Percentiles rank a stretch among this genome's conserved stretches.
Evolutionary conservation across 2,329 filamentous ascomycete species (phyloP).

Genomic region (Fusarium tupiense): DNA sequence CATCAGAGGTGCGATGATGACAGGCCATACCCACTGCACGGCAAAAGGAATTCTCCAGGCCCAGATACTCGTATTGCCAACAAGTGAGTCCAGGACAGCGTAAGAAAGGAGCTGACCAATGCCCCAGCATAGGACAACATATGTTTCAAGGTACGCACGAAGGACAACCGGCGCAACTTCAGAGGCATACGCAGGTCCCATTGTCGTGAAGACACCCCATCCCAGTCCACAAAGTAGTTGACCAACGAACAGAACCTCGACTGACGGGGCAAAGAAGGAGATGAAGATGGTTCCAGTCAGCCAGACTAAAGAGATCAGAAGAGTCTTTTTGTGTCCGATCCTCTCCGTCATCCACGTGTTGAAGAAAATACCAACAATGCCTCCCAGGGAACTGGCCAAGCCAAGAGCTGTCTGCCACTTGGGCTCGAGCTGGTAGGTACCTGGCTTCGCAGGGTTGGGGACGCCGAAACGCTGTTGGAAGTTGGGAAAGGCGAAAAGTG

Average conservation of each 20-base stretch:
- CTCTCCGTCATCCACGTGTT: constrained; percentile 28
- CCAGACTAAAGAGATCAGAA: constrained; percentile 57
- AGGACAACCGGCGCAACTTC: constrained; percentile 55
- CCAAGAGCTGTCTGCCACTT: constrained; percentile 12
- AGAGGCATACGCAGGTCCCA: constrained; percentile 54
- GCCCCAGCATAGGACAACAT: constrained; percentile 55
- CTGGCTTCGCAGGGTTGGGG: neutral
- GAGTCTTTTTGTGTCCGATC: constrained; percentile 54
- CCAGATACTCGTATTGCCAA: constrained; percentile 39
- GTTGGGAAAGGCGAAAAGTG: constrained; percentile 44
- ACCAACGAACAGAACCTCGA: constrained; percentile 54
- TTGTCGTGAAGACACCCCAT: constrained; percentile 56
- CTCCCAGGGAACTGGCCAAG: constrained; percentile 8
- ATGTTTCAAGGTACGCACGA: constrained; percentile 53
- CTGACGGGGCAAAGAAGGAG: constrained; percentile 46
- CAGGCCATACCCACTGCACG: constrained; percentile 50
- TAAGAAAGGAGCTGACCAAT: constrained; percentile 53
- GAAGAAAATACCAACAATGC: constrained; percentile 28
- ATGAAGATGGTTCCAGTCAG: constrained; percentile 42
- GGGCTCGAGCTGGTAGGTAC: constrained; percentile 5
- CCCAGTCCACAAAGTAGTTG: constrained; percentile 57
- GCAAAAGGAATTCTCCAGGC: constrained; percentile 51
- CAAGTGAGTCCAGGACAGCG: constrained; percentile 36
- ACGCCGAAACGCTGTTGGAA: neutral
- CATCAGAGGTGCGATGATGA: constrained; percentile 42